phyloP scores from a whole-genome alignment of 805 yeast species.

The Cyberlindnera euphorbiiphila region DNA sequence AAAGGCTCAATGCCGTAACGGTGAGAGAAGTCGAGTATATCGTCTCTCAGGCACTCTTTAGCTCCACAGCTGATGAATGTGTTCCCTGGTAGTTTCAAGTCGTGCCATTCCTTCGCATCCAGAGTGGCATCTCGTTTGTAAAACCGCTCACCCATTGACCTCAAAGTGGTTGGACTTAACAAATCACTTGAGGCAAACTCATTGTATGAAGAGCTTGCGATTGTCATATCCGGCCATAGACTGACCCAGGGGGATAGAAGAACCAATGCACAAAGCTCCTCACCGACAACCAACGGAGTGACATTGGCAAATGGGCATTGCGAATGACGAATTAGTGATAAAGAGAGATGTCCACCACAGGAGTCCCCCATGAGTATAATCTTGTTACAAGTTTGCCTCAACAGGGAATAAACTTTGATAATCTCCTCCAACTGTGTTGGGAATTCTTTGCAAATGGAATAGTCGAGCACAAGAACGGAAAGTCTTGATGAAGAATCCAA shows the following conservation, averaged over 20 bases:
- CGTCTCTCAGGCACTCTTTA: slow-evolving; percentile 14
- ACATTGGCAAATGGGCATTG: slow-evolving; percentile 7
- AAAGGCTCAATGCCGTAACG: background rate
- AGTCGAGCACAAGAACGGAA: slow-evolving; percentile 28
- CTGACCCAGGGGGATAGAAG: slow-evolving; percentile 21
- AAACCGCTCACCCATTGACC: slow-evolving; percentile 1
- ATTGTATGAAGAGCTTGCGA: slow-evolving; percentile 3
- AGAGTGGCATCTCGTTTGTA: background rate
- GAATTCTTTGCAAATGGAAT: slow-evolving; percentile 22
- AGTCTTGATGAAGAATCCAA: slow-evolving; percentile 18
- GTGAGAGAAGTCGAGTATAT: slow-evolving; percentile 5
- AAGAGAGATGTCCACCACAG: slow-evolving; percentile 29
- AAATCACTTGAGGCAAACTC: slow-evolving; percentile 4
- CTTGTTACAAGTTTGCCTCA: slow-evolving; percentile 15
- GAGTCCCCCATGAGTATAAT: slow-evolving; percentile 30
- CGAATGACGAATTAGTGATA: slow-evolving; percentile 17
- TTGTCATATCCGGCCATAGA: slow-evolving; percentile 3
- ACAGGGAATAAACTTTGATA: slow-evolving; percentile 15
- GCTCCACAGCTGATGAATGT: slow-evolving; percentile 11
- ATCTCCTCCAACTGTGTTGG: slow-evolving; percentile 29
- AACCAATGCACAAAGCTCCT: slow-evolving; percentile 1
- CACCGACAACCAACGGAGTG: background rate
- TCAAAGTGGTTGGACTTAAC: slow-evolving; percentile 2
- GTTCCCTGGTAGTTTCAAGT: slow-evolving; percentile 3
- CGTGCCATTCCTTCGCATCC: slow-evolving; percentile 1